Percentiles rank a stretch among this genome's conserved stretches.
Conservation (phyloP, 1,284 basidiomycete genomes). For the Nidula niveotomentosa region DNA sequence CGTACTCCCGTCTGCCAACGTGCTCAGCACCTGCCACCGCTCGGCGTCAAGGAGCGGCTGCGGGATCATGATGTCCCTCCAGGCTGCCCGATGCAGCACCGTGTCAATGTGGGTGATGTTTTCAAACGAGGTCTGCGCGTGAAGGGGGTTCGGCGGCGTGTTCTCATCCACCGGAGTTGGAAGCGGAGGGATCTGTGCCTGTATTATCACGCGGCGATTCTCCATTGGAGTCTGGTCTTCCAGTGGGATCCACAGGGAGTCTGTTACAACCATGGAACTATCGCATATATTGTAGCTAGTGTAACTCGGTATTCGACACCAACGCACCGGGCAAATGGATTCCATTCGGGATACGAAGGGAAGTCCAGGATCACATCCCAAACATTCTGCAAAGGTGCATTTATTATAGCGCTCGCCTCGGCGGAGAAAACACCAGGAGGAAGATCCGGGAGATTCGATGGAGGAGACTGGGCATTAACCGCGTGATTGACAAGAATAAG, state of each 20-base stretch:
- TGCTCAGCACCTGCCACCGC: constrained; percentile 25
- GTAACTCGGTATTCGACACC: neutral
- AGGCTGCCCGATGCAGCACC: constrained; percentile 17
- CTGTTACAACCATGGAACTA: constrained; percentile 25
- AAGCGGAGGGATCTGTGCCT: constrained; percentile 26
- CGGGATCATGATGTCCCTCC: constrained; percentile 24
- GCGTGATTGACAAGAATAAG: no score
- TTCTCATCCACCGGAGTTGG: constrained; percentile 21
- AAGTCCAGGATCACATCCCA: constrained; percentile 27
- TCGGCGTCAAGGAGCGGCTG: constrained; percentile 19
- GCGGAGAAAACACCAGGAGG: constrained; percentile 21
- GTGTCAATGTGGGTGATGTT: constrained; percentile 25
- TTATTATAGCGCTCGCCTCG: constrained; percentile 19
- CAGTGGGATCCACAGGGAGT: constrained; percentile 19
- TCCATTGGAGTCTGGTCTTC: constrained; percentile 18
- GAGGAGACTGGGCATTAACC: neutral
- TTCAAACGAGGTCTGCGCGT: constrained; percentile 23
- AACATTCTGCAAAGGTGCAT: constrained; percentile 21
- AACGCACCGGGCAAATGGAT: constrained; percentile 25
- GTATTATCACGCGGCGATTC: constrained; percentile 20
- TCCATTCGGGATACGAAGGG: constrained; percentile 27
- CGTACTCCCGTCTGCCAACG: constrained; percentile 16
- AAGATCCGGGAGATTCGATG: constrained; percentile 16
- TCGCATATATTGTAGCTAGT: neutral
- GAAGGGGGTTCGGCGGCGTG: constrained; percentile 19